A percentile compares a stretch with the other conserved stretches of the same genome.
Evolutionary conservation across 2,329 filamentous ascomycete species (phyloP).

Genomic region (Fusarium sp.): DNA sequence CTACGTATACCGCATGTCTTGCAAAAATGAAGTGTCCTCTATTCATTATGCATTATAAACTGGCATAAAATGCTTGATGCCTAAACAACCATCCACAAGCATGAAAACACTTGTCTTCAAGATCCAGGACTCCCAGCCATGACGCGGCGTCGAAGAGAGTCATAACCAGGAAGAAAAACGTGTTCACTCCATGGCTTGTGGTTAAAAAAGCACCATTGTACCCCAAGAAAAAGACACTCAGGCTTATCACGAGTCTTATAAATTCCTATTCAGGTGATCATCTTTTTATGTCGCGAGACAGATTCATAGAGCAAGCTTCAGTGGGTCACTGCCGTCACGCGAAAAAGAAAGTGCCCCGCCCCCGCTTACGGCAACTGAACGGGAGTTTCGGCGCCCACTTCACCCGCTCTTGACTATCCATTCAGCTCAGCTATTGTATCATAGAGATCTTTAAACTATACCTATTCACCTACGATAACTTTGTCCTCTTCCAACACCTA

Average conservation of each 20-base stretch:
- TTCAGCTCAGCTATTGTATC: slow-evolving; percentile 18
- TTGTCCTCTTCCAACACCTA: slow-evolving; percentile 5
- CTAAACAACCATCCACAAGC: slow-evolving; percentile 8
- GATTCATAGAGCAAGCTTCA: not conserved
- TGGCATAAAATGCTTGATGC: not conserved
- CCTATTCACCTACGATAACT: slow-evolving; percentile 1
- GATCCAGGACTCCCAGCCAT: slow-evolving; percentile 3
- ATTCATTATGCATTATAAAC: not conserved
- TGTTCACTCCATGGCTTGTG: slow-evolving; percentile 1
- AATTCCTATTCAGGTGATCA: slow-evolving; percentile 34
- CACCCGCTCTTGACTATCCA: slow-evolving; percentile 10
- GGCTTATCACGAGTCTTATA: slow-evolving; percentile 24
- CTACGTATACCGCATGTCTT: not conserved
- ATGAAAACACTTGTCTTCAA: slow-evolving; percentile 27
- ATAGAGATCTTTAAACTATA: slow-evolving; percentile 13
- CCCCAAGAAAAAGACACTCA: slow-evolving; percentile 7
- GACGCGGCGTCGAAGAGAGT: slow-evolving; percentile 6
- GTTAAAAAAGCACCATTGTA: slow-evolving; percentile 12
- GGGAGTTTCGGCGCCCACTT: slow-evolving; percentile 42
- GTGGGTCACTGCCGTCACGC: slow-evolving; percentile 28
- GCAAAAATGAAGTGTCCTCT: not conserved
- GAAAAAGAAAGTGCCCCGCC: slow-evolving; percentile 33
- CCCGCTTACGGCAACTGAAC: slow-evolving; percentile 26
- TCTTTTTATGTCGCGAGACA: slow-evolving; percentile 6
- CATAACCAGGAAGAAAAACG: slow-evolving; percentile 9